Percentiles rank a stretch among this genome's conserved stretches.
phyloP scores from a whole-genome alignment of 75 land plant species.

The Selaginella tamariscina region DNA sequence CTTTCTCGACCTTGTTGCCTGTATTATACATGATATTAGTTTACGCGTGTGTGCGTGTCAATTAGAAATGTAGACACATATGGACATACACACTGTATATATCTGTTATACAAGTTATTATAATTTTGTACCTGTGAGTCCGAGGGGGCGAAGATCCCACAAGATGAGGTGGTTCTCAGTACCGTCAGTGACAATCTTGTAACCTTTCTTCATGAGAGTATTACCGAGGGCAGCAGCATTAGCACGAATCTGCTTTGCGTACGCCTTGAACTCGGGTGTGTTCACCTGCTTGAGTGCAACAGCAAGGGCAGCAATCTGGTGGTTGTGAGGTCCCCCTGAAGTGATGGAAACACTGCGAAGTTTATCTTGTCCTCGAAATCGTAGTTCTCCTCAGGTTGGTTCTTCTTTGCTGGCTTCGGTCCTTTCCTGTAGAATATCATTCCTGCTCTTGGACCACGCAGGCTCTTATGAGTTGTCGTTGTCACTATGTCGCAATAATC shows the following conservation, averaged over 20 bases:
- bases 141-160: slow-evolving; percentile 72
- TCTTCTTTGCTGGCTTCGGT: slow-evolving; percentile 31
- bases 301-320: slow-evolving; percentile 91
- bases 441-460: slow-evolving; percentile 95
- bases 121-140: slow-evolving; percentile 45
- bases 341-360: slow-evolving; percentile 86
- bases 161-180: slow-evolving; percentile 92
- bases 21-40: slow-evolving; percentile 7
- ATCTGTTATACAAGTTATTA: neutral
- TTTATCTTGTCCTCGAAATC: slow-evolving; percentile 82
- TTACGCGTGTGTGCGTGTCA: too few species aligned
- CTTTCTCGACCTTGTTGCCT: slow-evolving; percentile 72
- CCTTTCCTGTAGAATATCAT: slow-evolving; percentile 89
- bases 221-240: slow-evolving; percentile 83
- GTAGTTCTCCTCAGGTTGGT: slow-evolving; percentile 32
- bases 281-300: slow-evolving; percentile 79
- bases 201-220: slow-evolving; percentile 58
- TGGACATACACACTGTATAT: too few species aligned
- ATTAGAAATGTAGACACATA: too few species aligned
- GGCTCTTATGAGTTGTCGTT: slow-evolving; percentile 87
- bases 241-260: slow-evolving; percentile 76
- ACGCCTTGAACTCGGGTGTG: slow-evolving; percentile 58
- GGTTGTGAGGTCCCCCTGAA: slow-evolving; percentile 98
- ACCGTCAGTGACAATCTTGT: slow-evolving; percentile 84
- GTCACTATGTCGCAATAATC: slow-evolving; percentile 91